These are phyloP conservation scores for Cucurbita moschata DNA, from an alignment of 306 rosid species.

Conservation along the genomic window DNA sequence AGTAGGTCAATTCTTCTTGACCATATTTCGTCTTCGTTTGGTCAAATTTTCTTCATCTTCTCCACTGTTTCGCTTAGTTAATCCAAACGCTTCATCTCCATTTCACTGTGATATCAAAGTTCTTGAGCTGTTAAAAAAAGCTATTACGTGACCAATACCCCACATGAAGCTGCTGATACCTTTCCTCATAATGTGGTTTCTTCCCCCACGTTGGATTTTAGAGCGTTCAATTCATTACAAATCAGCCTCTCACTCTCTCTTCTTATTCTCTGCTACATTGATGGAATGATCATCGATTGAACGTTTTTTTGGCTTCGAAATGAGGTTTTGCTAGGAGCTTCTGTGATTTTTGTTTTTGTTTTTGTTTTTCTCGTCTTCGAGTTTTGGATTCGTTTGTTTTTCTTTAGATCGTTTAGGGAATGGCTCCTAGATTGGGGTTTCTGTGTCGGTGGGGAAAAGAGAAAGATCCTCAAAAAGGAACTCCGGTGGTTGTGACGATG, in stretches of 20 bases:
- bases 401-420: conserved; percentile 16
- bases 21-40: neutral
- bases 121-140: neutral
- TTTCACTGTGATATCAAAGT: neutral
- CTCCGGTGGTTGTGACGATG: conserved; percentile 85
- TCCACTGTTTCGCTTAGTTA: neutral
- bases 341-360: neutral
- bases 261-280: conserved; percentile 23
- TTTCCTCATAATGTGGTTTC: conserved; percentile 66
- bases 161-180: conserved; percentile 71
- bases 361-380: neutral
- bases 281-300: conserved; percentile 16
- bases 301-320: conserved; percentile 4
- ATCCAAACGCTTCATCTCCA: neutral
- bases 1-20: neutral
- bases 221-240: conserved; percentile 15
- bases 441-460: conserved; percentile 53
- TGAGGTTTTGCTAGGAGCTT: conserved; percentile 18
- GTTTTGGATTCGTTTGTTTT: neutral
- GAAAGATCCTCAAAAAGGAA: conserved; percentile 42
- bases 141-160: conserved; percentile 24
- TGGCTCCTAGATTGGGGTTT: conserved; percentile 74
- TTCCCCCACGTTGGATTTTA: conserved; percentile 27
- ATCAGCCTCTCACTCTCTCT: conserved; percentile 13
- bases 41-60: neutral